Conservation (phyloP, 768 basidiomycete species). For the Leucocoprinus birnbaumii region DNA sequence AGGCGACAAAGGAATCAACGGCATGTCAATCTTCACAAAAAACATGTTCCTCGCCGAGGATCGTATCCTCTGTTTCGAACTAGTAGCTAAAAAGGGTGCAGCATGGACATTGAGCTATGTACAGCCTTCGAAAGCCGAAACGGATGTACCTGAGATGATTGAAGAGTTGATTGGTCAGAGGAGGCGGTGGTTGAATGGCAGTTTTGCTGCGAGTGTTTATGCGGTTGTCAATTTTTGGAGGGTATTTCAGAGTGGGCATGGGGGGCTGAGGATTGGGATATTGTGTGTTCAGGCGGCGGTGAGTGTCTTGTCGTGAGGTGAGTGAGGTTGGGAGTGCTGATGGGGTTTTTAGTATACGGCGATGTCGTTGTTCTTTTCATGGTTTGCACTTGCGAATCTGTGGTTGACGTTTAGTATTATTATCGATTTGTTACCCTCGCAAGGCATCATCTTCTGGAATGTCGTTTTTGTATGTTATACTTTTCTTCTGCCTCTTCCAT, state of each 20-base stretch:
- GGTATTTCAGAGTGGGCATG: constrained; percentile 82
- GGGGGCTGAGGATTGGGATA: constrained; percentile 90
- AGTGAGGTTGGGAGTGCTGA: neutral
- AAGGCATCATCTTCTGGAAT: constrained; percentile 45
- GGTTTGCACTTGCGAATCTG: constrained; percentile 90
- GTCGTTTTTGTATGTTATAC: constrained; percentile 21
- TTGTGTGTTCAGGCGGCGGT: constrained; percentile 90
- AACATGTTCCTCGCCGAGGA: constrained; percentile 84
- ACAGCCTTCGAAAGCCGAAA: constrained; percentile 93
- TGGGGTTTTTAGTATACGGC: constrained; percentile 65
- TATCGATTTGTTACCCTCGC: constrained; percentile 73
- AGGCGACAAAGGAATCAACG: constrained; percentile 90
- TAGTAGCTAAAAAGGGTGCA: constrained; percentile 87
- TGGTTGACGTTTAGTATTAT: constrained; percentile 82
- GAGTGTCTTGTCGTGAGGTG: constrained; percentile 22
- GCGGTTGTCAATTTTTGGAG: constrained; percentile 87
- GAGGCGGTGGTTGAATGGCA: constrained; percentile 94
- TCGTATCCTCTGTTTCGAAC: constrained; percentile 96
- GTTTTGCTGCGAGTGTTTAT: constrained; percentile 83
- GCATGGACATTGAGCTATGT: constrained; percentile 87
- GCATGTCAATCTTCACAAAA: constrained; percentile 97
- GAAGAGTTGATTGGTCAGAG: constrained; percentile 92
- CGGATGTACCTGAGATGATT: constrained; percentile 69
- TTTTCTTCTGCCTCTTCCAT: no score
- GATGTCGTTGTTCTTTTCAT: constrained; percentile 63